Evolutionary conservation across 2,329 filamentous ascomycete species (phyloP).

Genomic region (Stenocarpella maydis): DNA sequence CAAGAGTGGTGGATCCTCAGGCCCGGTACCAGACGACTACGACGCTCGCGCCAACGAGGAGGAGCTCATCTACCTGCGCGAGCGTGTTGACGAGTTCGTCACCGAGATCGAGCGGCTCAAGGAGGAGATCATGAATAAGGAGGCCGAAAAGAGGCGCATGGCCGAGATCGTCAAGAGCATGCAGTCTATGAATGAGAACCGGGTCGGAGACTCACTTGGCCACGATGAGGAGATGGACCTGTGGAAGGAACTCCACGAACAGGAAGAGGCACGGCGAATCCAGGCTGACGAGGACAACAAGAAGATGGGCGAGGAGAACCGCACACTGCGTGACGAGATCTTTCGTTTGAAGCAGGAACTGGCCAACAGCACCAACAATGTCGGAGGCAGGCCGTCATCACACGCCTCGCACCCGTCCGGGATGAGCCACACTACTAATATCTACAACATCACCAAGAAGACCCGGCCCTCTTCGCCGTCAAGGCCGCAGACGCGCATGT

Average conservation of each 20-base stretch:
- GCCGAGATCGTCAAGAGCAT: constrained; percentile 76
- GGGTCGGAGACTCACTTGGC: constrained; percentile 40
- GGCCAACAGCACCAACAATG: constrained; percentile 41
- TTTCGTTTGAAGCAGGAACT: constrained; percentile 74
- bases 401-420: constrained; percentile 37
- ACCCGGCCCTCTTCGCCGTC: constrained; percentile 55
- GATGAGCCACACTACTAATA: constrained; percentile 69
- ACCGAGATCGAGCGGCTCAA: constrained; percentile 83
- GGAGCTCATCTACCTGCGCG: constrained; percentile 84
- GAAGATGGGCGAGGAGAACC: constrained; percentile 81
- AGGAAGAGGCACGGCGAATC: constrained; percentile 88
- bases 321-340: constrained; percentile 82
- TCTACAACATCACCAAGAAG: constrained; percentile 70
- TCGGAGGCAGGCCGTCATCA: constrained; percentile 35
- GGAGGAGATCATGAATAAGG: constrained; percentile 78
- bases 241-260: constrained; percentile 70
- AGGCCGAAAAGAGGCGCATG: constrained; percentile 86
- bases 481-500: constrained; percentile 59
- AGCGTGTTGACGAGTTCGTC: constrained; percentile 85
- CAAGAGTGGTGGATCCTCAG: constrained; percentile 63
- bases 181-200: constrained; percentile 65
- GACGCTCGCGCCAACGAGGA: constrained; percentile 76
- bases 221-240: constrained; percentile 53
- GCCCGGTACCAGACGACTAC: constrained; percentile 62
- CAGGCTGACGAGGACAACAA: constrained; percentile 91